Percentiles rank a stretch among this genome's conserved stretches.
Conservation (phyloP, 2,329 filamentous ascomycete species). For the Escovopsis sp. region DNA sequence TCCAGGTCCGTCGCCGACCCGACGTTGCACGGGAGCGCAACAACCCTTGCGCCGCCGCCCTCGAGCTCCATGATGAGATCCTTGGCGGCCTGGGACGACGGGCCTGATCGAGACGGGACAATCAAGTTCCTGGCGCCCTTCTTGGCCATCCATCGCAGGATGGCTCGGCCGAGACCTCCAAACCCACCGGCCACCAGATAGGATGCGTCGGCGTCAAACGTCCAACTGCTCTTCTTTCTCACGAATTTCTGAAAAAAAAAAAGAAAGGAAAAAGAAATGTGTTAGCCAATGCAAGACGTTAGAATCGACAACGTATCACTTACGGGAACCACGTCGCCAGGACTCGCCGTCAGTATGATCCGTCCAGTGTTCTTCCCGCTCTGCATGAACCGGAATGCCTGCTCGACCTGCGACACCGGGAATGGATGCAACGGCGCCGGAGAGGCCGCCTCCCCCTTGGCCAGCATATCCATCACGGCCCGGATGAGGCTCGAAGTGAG, state of each 20-base stretch:
- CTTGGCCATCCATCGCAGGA: conserved; percentile 8
- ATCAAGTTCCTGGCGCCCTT: conserved; percentile 14
- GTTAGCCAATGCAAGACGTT: not conserved
- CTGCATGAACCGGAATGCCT: conserved; percentile 9
- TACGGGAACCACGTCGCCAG: conserved; percentile 1
- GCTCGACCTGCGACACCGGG: not conserved
- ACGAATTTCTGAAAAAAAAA: conserved; percentile 1
- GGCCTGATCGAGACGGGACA: conserved; percentile 15
- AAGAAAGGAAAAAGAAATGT: not conserved
- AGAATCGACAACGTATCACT: not conserved
- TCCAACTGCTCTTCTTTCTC: not conserved
- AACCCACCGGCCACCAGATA: conserved; percentile 13
- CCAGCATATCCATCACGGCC: conserved; percentile 4
- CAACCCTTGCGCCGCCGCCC: conserved; percentile 4
- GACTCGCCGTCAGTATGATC: not conserved
- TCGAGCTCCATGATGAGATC: conserved; percentile 7
- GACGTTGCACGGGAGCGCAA: conserved; percentile 8
- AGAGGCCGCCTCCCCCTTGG: conserved; percentile 2
- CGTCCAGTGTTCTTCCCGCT: not conserved
- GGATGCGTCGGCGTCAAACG: conserved; percentile 1
- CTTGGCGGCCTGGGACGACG: conserved; percentile 6
- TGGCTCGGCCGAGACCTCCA: conserved; percentile 10
- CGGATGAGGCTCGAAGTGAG: conserved; percentile 2
- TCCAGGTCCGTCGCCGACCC: conserved; percentile 2
- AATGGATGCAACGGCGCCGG: conserved; percentile 2